Percentiles rank a stretch among this genome's conserved stretches.
Conservation (phyloP, 2,329 filamentous ascomycete genomes). For the Monilinia laxa region DNA sequence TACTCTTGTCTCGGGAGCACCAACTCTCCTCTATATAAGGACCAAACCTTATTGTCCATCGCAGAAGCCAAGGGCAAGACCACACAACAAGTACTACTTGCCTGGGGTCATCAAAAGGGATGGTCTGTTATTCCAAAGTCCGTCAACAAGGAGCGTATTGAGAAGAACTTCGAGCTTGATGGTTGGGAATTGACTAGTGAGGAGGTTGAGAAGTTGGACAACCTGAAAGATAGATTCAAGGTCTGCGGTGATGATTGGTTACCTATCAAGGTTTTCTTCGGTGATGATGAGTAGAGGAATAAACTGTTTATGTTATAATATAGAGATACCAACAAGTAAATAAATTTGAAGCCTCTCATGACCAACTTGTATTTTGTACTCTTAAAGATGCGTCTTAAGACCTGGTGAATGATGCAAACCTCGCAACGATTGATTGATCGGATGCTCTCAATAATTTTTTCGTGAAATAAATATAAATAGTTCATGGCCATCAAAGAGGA, state of each 20-base stretch:
- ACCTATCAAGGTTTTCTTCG: constrained; percentile 78
- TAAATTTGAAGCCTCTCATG: constrained; percentile 7
- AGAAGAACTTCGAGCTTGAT: constrained; percentile 72
- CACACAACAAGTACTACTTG: constrained; percentile 72
- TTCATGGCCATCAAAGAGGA: not conserved
- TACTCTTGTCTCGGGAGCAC: constrained; percentile 74
- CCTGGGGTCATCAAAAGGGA: constrained; percentile 79
- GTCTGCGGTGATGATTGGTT: constrained; percentile 74
- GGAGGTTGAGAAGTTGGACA: constrained; percentile 63
- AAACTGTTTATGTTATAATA: constrained; percentile 45
- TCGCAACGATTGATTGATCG: not conserved
- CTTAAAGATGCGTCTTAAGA: not conserved
- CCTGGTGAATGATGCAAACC: not conserved
- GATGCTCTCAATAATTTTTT: not conserved
- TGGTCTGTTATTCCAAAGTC: constrained; percentile 86
- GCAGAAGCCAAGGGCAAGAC: constrained; percentile 67
- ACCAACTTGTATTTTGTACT: not conserved
- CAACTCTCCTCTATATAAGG: constrained; percentile 68
- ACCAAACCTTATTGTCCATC: constrained; percentile 60
- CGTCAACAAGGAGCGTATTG: constrained; percentile 70
- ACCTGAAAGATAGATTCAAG: constrained; percentile 65
- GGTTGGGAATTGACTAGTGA: constrained; percentile 72
- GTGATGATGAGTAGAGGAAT: constrained; percentile 62
- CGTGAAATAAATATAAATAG: not conserved
- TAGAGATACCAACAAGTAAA: constrained; percentile 23